A percentile compares a stretch with the other conserved stretches of the same genome.
These are phyloP conservation scores for Micractinium sp. DNA, from an alignment of 139 green algal genomes.

Conservation along the genomic window DNA sequence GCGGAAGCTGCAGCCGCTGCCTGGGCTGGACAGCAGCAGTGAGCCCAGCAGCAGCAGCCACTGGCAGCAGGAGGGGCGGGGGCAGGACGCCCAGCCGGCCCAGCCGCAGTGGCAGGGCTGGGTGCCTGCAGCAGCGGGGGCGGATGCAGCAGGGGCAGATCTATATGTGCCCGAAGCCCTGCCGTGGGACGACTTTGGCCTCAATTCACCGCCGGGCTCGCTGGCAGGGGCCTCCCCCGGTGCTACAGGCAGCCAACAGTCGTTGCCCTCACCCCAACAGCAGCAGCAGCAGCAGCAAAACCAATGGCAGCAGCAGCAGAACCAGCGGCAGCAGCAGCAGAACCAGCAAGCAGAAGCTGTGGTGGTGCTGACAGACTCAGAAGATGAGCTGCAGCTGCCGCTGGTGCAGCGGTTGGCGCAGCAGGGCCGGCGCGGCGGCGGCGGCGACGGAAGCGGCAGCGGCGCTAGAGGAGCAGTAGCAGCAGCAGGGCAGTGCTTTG, in stretches of 20 bases:
- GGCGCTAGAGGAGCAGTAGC: not conserved
- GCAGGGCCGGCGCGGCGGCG: not conserved
- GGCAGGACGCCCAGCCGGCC: not conserved
- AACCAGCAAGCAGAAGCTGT: not conserved
- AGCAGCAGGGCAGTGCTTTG: not conserved
- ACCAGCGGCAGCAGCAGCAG: not conserved
- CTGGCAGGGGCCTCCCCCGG: not conserved
- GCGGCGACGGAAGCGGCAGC: not conserved
- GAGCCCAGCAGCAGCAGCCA: constrained; percentile 10
- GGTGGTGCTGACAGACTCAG: constrained; percentile 9
- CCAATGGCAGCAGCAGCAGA: not conserved
- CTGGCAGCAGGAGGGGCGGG: not conserved
- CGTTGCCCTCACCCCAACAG: not conserved
- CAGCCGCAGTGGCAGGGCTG: not conserved
- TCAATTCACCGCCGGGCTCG: not conserved
- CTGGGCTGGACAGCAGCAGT: not conserved
- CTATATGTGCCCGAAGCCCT: not conserved
- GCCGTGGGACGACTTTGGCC: constrained; percentile 21
- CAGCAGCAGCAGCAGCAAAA: not conserved
- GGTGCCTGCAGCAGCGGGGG: no score
- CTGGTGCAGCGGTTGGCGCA: constrained; percentile 5
- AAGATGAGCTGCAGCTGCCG: constrained; percentile 10
- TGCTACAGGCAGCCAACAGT: not conserved
- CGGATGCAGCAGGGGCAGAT: not conserved
- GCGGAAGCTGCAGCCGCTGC: constrained; percentile 15